A percentile compares a stretch with the other conserved stretches of the same genome.
These are phyloP conservation scores for Mycocentrospora acerina DNA, from an alignment of 2,329 filamentous ascomycete species.

Conservation along the genomic window DNA sequence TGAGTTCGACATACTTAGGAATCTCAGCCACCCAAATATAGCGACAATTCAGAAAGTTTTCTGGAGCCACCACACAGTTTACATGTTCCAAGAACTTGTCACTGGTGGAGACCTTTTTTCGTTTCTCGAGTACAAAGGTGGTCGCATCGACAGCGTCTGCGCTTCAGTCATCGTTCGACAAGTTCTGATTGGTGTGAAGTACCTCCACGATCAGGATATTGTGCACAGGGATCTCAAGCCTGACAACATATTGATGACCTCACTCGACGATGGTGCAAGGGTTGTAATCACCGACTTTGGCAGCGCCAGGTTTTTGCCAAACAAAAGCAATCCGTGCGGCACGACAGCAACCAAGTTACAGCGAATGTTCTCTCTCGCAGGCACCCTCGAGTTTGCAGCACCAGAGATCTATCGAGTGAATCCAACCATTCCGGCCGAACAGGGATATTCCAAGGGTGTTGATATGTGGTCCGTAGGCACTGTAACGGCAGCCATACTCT, in stretches of 20 bases:
- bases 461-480: conserved; percentile 66
- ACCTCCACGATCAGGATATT: conserved; percentile 57
- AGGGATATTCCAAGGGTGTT: conserved; percentile 59
- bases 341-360: conserved; percentile 9
- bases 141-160: conserved; percentile 51
- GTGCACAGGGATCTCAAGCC: conserved; percentile 65
- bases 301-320: conserved; percentile 49
- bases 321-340: conserved; percentile 4
- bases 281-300: conserved; percentile 65
- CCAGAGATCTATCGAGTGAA: conserved; percentile 49
- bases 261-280: conserved; percentile 51
- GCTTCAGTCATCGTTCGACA: conserved; percentile 58
- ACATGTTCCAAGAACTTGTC: conserved; percentile 62
- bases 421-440: conserved; percentile 17
- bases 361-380: conserved; percentile 57
- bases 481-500: conserved; percentile 55
- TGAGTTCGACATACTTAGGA: conserved; percentile 53
- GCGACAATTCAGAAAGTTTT: conserved; percentile 59
- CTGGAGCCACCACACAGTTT: conserved; percentile 54
- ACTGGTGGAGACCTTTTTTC: conserved; percentile 64
- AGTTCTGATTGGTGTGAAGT: conserved; percentile 58
- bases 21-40: conserved; percentile 62
- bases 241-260: conserved; percentile 63
- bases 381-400: conserved; percentile 60
- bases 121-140: conserved; percentile 55